These are phyloP conservation scores for Plasmodium relictum DNA, from an alignment of 169 alveolate species.

Conservation along the genomic window DNA sequence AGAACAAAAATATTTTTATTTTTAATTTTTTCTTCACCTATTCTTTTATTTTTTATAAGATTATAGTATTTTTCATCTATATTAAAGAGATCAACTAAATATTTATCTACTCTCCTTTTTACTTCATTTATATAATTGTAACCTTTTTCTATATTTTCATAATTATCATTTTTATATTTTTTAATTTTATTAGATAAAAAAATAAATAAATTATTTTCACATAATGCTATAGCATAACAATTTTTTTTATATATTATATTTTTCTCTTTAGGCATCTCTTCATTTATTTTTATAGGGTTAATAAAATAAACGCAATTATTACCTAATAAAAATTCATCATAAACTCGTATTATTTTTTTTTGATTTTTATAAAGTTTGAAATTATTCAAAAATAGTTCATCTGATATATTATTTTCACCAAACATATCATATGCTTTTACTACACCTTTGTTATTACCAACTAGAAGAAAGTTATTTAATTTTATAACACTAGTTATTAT, in stretches of 20 bases:
- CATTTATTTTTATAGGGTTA: constrained; percentile 1
- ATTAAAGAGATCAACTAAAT: constrained; percentile 19
- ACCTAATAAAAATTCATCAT: constrained; percentile 66
- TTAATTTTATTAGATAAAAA: constrained; percentile 34
- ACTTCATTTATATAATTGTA: constrained; percentile 16
- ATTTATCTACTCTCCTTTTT: background rate
- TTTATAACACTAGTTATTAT: constrained; percentile 13
- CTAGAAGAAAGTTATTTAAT: constrained; percentile 37
- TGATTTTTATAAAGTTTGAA: constrained; percentile 43
- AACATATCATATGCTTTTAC: constrained; percentile 65
- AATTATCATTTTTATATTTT: background rate
- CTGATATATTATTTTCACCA: background rate
- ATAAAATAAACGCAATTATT: constrained; percentile 32
- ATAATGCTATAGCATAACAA: constrained; percentile 17
- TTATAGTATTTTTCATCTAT: background rate
- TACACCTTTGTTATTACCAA: constrained; percentile 49
- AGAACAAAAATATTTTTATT: constrained; percentile 20
- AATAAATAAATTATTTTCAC: constrained; percentile 35
- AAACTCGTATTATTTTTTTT: constrained; percentile 20
- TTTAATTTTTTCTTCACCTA: constrained; percentile 23
- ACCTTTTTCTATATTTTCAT: background rate
- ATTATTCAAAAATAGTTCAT: constrained; percentile 6
- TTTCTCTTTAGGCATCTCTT: background rate
- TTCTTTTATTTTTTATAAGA: background rate
- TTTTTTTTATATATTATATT: constrained; percentile 18